Percentiles rank a stretch among this genome's conserved stretches.
phyloP scores from a whole-genome alignment of 345 rosid species.

The Psidium guajava region DNA sequence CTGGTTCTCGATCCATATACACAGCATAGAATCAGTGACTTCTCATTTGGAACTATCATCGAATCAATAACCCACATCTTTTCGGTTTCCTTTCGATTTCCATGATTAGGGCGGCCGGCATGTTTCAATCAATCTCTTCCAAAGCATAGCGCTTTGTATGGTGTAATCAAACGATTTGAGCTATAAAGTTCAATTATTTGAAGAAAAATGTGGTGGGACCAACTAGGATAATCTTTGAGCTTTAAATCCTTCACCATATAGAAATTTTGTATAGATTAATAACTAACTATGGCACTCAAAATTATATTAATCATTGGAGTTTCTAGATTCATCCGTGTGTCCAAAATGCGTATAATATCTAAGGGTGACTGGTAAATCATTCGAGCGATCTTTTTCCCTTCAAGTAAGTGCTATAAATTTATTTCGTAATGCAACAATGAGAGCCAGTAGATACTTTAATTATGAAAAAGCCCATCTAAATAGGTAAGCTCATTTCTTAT shows the following conservation, averaged over 20 bases:
- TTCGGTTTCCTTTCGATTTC: background rate
- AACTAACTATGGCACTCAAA: background rate
- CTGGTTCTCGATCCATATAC: too few relatives aligned
- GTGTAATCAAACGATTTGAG: background rate
- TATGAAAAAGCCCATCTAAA: background rate
- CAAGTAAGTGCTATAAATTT: background rate
- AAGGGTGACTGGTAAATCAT: background rate
- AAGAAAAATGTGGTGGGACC: background rate
- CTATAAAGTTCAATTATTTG: background rate
- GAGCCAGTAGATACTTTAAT: background rate
- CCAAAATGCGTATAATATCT: background rate
- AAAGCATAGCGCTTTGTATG: accelerated
- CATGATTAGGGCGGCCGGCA: background rate
- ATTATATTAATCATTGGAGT: background rate
- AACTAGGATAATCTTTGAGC: background rate
- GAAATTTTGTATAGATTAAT: background rate
- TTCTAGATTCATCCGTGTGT: background rate
- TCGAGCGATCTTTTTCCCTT: background rate
- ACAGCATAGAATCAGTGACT: too few relatives aligned
- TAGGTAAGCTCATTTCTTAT: background rate
- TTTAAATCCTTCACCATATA: background rate
- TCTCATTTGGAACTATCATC: too few relatives aligned
- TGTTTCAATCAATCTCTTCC: background rate
- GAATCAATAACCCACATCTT: too few relatives aligned
- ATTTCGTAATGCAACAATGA: background rate